These are phyloP conservation scores for Camelina laxa DNA, from an alignment of 345 rosid species.

Conservation along the genomic window DNA sequence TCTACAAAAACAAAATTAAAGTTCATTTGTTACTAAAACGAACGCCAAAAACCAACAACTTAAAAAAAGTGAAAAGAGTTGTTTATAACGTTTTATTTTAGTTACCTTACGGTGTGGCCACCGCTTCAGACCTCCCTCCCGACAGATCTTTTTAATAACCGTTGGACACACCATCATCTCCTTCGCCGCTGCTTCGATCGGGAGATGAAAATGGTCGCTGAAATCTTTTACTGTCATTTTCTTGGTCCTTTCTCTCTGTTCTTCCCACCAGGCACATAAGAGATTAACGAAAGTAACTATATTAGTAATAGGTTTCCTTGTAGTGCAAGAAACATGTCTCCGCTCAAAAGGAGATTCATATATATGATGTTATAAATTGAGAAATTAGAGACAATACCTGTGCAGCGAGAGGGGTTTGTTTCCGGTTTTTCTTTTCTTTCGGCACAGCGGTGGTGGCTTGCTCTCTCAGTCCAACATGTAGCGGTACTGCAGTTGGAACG, in stretches of 20 bases:
- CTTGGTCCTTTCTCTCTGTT: slow-evolving; percentile 32
- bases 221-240: slow-evolving; percentile 25
- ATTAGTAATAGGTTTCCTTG: background rate
- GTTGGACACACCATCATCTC: slow-evolving; percentile 15
- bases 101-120: slow-evolving; percentile 34
- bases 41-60: background rate
- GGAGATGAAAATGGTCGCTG: background rate
- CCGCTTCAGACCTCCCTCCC: slow-evolving; percentile 2
- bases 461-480: background rate
- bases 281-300: background rate
- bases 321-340: background rate
- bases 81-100: background rate
- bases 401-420: background rate
- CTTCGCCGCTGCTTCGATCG: slow-evolving; percentile 27
- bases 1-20: too few relatives aligned
- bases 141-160: slow-evolving; percentile 21
- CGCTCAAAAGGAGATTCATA: background rate
- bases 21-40: too few relatives aligned
- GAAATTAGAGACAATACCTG: slow-evolving; percentile 14
- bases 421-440: background rate
- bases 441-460: background rate
- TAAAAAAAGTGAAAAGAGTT: background rate
- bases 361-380: background rate
- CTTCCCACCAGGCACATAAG: slow-evolving; percentile 12
- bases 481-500: background rate